Evolutionary conservation across 148 eudicot genomes (phyloP).

Genomic region (Rhododendron vialii): DNA sequence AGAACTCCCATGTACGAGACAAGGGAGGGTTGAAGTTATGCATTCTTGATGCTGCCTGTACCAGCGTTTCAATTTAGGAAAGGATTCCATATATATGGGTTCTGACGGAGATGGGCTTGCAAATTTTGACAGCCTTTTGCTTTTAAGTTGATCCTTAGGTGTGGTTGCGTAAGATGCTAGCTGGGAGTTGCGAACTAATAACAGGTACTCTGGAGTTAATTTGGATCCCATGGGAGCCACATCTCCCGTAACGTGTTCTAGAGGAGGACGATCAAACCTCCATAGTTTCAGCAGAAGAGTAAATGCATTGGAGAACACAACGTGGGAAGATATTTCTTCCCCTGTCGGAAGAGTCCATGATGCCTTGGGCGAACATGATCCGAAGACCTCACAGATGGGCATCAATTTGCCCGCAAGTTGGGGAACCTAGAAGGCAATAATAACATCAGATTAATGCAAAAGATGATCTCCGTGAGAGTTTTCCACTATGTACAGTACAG

Average conservation of each 20-base stretch:
- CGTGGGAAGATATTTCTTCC: conserved; percentile 69
- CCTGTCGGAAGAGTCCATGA: conserved; percentile 66
- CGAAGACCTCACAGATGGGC: conserved; percentile 94
- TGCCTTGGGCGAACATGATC: conserved; percentile 69
- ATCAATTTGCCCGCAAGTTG: conserved; percentile 96
- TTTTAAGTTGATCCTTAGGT: conserved; percentile 34
- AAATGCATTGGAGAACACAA: conserved; percentile 89
- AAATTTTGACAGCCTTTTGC: conserved; percentile 43
- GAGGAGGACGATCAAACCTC: conserved; percentile 87
- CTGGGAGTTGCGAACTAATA: conserved; percentile 70
- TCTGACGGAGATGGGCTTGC: conserved; percentile 40
- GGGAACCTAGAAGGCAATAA: conserved; percentile 63
- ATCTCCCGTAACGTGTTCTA: conserved; percentile 63
- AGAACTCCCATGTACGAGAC: conserved; percentile 72
- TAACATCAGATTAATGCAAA: conserved; percentile 9
- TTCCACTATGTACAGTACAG: not conserved
- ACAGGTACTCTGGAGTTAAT: conserved; percentile 79
- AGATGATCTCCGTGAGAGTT: not conserved
- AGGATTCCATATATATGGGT: conserved; percentile 82
- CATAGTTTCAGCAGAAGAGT: conserved; percentile 78
- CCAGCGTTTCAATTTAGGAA: conserved; percentile 84
- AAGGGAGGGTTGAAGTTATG: conserved; percentile 82
- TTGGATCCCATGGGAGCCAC: conserved; percentile 68
- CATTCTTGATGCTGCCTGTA: conserved; percentile 85
- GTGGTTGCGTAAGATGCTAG: conserved; percentile 32